Evolutionary conservation across 805 yeast genomes (phyloP), one percentile per base, ranked within the genome.

Genomic region (Starmerella floricola): DNA sequence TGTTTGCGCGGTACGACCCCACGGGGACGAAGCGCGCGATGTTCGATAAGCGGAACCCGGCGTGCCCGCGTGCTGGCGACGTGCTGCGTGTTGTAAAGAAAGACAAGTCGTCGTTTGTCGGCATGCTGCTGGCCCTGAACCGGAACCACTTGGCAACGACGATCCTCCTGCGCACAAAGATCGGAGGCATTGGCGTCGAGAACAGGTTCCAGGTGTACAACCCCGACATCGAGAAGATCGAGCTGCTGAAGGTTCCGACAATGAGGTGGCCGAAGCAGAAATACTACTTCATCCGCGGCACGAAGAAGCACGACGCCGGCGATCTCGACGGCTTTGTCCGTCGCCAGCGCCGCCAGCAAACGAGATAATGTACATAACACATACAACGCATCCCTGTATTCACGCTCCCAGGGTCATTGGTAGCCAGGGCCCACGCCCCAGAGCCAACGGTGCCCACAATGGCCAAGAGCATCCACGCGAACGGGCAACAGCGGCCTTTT

Each of bases 131-230:
- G 41, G 86, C 82, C 41, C 69, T 86, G 43, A 80, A 79, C 56
- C 73, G 87, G 57, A 70, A 75, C 48, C 78, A 76, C 31, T 63
- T 81, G 34, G 85, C 82, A 34, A 73, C 93, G 15, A 79, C 81
- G 46, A 63, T 88, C n/a, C 64, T 84, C 42, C 61, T 88, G 49
- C 78, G 98, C 68, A 84, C 86, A 59, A 84, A 80, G 58, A 68
- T 84, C 52, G 71, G 78, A 48, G 81, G 80, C 53, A 64, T 83
- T n/a, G 94, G 94, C 43, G 88, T 84, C 38, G 97, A 88, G 57
- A 65, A 79, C 48, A 69, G 88, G 48, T 74, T 86, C 36, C 87
- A 88, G 23, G 63, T 88, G 20, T 88, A 70, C 66, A 80, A 79
- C 48, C 95, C 96, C 6, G 67, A 75, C 41, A 70, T 91, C 42